Evolutionary conservation across 2,329 filamentous ascomycete genomes (phyloP).

Genomic region (Pleurostoma richardsiae): DNA sequence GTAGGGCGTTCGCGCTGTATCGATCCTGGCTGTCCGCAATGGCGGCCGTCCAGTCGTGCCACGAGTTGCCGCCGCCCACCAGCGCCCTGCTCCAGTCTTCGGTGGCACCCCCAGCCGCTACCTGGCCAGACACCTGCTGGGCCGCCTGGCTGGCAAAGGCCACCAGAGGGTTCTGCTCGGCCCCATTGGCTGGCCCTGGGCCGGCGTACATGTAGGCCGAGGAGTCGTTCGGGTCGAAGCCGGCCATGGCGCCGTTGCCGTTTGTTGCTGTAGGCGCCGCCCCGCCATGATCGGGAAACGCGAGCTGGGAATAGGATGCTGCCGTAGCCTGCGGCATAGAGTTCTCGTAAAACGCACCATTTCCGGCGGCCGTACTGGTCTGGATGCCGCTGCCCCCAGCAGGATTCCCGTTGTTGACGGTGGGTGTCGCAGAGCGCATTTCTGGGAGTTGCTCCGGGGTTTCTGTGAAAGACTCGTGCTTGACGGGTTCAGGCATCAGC

Average conservation of each 20-base stretch:
- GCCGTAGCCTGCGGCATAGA: conserved; percentile 2
- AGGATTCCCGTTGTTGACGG: too few relatives aligned
- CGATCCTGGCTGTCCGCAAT: conserved; percentile 44
- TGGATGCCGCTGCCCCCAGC: not conserved
- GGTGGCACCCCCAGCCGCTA: conserved; percentile 22
- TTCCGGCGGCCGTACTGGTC: conserved; percentile 5
- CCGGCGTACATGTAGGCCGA: conserved; percentile 6
- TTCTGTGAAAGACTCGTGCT: conserved; percentile 2
- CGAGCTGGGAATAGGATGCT: conserved; percentile 12
- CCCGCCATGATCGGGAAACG: conserved; percentile 11
- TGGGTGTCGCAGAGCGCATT: too few relatives aligned
- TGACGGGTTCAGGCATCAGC: not conserved
- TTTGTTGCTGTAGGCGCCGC: not conserved
- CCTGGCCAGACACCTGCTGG: not conserved
- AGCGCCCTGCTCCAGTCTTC: conserved; percentile 8
- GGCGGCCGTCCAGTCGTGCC: conserved; percentile 50
- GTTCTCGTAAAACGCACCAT: conserved; percentile 1
- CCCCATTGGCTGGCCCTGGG: conserved; percentile 14
- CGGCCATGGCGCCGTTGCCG: not conserved
- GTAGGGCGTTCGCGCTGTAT: conserved; percentile 42
- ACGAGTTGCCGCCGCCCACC: conserved; percentile 32
- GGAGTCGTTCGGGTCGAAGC: not conserved
- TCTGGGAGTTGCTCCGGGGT: too few relatives aligned
- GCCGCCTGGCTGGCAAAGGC: conserved; percentile 30
- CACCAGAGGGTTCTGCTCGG: conserved; percentile 27